Base-by-base conservation (phyloP, 164 flowering plant species). In the Liriodendron chinense region DNA sequence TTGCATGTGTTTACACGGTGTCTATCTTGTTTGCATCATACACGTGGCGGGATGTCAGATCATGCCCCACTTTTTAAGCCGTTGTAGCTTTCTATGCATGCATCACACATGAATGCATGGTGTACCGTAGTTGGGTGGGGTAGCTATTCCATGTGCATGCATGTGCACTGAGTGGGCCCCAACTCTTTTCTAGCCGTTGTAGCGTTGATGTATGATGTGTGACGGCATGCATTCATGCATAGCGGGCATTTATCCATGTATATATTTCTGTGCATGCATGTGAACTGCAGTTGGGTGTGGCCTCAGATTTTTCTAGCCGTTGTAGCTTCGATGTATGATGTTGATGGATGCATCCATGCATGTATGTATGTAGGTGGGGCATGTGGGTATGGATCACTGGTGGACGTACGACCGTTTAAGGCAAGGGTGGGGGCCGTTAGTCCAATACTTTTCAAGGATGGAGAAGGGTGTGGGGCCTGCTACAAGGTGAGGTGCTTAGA, bases 401-500 rank as follows among this genome's bases (percentile, higher is more conserved):
- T 96, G 85, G 97, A 92, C 71, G 97, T 91, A 76, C 85, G 80
- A 82, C 99, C 98, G 47, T 75, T 89, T 50, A 82, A 79, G 82
- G 91, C 98, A 0, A 71, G 98, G 67, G 98, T 93, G 2, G 97
- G 97, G n/a, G 98, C 99, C 9, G 98, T 93, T 80, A 90, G 97
- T 72, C 94, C 96, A 4, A 82, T 87, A 7, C 85, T 96, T 34
- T 96, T 94, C 84, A 87, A 84, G 78, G 80, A 70, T 16, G 99
- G 99, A 1, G 98, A 86, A 74, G 99, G 98, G 7, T 96, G 99
- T 69, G 99, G 99, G 18, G 97, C 96, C 0, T 96, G 99, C 77
- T 96, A 90, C 84, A 96, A 94, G 68, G 98, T 96, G 24, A 86
- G 77, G 81, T 96, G 99, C 76, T 14, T 89, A 4, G 98, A 94